Evolutionary conservation across 768 basidiomycete species (phyloP).

Genomic region (Rhodotorula graminis): DNA sequence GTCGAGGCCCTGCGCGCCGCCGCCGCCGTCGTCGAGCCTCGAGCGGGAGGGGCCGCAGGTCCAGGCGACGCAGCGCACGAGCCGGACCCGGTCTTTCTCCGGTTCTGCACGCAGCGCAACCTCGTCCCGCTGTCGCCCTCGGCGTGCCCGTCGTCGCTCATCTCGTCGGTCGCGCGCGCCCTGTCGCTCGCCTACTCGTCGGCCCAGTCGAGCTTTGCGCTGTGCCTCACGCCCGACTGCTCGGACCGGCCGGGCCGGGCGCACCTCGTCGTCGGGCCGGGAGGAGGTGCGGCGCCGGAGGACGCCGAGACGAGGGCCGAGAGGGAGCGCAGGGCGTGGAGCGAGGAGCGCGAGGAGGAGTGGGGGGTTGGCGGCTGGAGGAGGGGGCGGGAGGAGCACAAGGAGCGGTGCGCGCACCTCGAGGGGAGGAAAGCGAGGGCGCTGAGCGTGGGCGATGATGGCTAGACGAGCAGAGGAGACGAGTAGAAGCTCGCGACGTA

Average conservation of each 20-base stretch:
- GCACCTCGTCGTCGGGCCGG: slow-evolving; percentile 9
- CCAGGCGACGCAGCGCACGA: slow-evolving; percentile 33
- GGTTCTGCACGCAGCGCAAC: slow-evolving; percentile 5
- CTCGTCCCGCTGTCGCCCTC: slow-evolving; percentile 55
- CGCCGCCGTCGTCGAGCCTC: slow-evolving; percentile 6
- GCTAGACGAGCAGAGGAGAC: too few species aligned
- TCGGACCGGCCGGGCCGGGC: slow-evolving; percentile 22
- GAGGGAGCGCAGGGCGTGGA: slow-evolving; percentile 21
- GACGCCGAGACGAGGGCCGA: not conserved
- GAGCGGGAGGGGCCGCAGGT: slow-evolving; percentile 44
- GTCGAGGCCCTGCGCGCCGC: not conserved
- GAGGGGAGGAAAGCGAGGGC: slow-evolving; percentile 5
- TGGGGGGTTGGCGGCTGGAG: not conserved
- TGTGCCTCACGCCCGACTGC: slow-evolving; percentile 28
- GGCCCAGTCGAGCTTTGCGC: not conserved
- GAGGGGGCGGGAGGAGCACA: slow-evolving; percentile 5
- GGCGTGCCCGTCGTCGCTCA: slow-evolving; percentile 63
- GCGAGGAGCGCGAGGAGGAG: slow-evolving; percentile 20
- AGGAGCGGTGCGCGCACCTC: slow-evolving; percentile 19
- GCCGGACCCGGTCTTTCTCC: slow-evolving; percentile 64
- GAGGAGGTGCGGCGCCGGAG: slow-evolving; percentile 1
- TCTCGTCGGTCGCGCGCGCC: slow-evolving; percentile 56
- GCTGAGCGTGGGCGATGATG: not conserved
- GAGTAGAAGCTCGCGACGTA: too few species aligned
- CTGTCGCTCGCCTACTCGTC: not conserved